Base-by-base conservation (phyloP, 192 early-diverging fungal genomes). In the Linderina pennispora region DNA sequence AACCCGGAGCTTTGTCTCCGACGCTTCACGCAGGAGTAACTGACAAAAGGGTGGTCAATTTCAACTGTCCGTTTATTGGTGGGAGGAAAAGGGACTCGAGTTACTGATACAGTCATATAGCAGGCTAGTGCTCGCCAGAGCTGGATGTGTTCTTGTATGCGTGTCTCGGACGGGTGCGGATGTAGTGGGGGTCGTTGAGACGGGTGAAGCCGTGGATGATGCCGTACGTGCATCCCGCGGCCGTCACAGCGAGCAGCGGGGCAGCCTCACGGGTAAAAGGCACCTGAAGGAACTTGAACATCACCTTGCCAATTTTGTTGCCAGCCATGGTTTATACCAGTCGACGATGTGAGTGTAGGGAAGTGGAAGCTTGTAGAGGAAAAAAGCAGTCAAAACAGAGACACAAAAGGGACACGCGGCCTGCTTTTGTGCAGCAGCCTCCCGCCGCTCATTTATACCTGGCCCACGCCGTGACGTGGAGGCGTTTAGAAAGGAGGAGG, bases 101-200 rank as follows among this genome's bases (percentile, higher is more conserved):
- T n/a, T n/a, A n/a, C n/a, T n/a, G n/a, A n/a, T n/a, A n/a, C n/a
- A n/a, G n/a, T n/a, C n/a, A n/a, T n/a, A n/a, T n/a, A n/a, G n/a
- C n/a, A n/a, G n/a, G n/a, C n/a, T n/a, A n/a, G n/a, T n/a, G n/a
- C n/a, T n/a, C n/a, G n/a, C n/a, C n/a, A n/a, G n/a, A n/a, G n/a
- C n/a, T n/a, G n/a, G n/a, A n/a, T n/a, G 28, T 18, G 45, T 38
- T 45, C 50, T 71, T 71, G 60, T 71, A 73, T 15, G 63, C 50
- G 8, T 57, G 45, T 8, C 52, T 48, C 0, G 70, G 70, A 11
- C 31, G 13, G 7, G 62, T 47, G 14, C 70, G 70, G 48, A 73
- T 32, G 48, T 73, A 73, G 5, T 53, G 58, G 14, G 70, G 70
- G 46, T 73, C 70, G 19, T 61, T 57, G 63, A 73, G 65, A 40